Conservation (phyloP, 495 filamentous ascomycete species). For the Coniosporium apollinis region DNA sequence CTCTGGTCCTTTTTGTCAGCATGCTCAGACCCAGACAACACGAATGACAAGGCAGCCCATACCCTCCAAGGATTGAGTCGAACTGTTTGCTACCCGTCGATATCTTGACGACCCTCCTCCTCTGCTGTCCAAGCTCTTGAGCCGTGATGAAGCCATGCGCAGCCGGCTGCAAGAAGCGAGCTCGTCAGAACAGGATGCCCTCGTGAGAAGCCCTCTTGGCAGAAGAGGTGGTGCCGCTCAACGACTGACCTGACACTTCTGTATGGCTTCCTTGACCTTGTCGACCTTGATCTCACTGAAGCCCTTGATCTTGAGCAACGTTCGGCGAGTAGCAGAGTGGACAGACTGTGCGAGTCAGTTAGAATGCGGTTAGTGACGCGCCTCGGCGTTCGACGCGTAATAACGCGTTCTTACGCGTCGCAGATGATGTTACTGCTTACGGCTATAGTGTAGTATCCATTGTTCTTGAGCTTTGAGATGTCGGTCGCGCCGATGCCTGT, state of each 20-base stretch:
- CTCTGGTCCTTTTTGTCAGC: constrained; percentile 28
- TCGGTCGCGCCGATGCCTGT: constrained; percentile 57
- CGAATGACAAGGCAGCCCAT: too few species aligned
- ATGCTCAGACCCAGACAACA: constrained; percentile 3
- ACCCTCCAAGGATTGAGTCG: constrained; percentile 55
- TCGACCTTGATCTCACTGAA: constrained; percentile 73
- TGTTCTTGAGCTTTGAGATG: constrained; percentile 56
- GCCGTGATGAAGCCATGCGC: constrained; percentile 60
- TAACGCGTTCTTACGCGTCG: too few species aligned
- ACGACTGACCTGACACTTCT: constrained; percentile 45
- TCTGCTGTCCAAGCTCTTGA: constrained; percentile 49
- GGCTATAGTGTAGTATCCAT: constrained; percentile 54
- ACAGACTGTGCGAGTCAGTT: constrained; percentile 32
- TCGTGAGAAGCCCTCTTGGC: too few species aligned
- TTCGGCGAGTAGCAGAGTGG: constrained; percentile 45
- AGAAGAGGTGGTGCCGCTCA: neutral
- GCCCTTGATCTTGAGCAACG: constrained; percentile 57
- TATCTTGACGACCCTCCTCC: constrained; percentile 51
- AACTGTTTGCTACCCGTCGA: constrained; percentile 65
- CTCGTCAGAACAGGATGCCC: too few species aligned
- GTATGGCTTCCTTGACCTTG: constrained; percentile 62
- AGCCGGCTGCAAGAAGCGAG: constrained; percentile 36
- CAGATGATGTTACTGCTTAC: too few species aligned
- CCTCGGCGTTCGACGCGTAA: too few species aligned
- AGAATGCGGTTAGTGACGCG: too few species aligned